Conservation (phyloP, 2,329 filamentous ascomycete species). For the Furcasterigmium sp. region DNA sequence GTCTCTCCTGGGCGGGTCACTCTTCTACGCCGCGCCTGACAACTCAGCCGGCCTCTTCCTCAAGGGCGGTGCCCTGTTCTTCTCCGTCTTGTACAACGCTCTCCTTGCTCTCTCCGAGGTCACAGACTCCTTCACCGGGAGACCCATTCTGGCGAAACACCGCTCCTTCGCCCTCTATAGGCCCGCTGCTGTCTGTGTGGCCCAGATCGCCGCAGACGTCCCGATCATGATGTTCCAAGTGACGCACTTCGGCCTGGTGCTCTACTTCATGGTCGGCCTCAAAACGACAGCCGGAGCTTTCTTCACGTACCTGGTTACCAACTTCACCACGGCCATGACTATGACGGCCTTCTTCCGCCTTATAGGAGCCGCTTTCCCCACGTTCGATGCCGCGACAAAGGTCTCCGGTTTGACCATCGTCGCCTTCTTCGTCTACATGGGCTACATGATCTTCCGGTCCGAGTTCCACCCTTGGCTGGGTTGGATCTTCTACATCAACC, state of each 20-base stretch:
- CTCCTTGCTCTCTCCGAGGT: constrained; percentile 52
- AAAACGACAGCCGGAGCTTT: constrained; percentile 58
- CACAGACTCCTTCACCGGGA: constrained; percentile 32
- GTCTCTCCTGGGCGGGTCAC: constrained; percentile 55
- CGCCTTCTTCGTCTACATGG: constrained; percentile 51
- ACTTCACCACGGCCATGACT: constrained; percentile 59
- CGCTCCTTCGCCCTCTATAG: constrained; percentile 43
- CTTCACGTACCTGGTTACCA: constrained; percentile 71
- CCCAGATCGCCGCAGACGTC: constrained; percentile 47
- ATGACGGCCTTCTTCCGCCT: constrained; percentile 75
- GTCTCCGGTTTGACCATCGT: constrained; percentile 49
- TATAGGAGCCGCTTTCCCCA: constrained; percentile 64
- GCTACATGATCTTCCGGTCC: constrained; percentile 43
- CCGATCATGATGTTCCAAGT: constrained; percentile 50
- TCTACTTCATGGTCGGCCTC: constrained; percentile 52
- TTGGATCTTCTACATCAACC: constrained; percentile 73
- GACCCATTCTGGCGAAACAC: constrained; percentile 43
- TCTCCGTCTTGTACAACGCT: constrained; percentile 54
- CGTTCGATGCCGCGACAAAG: constrained; percentile 51
- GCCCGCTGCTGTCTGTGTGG: constrained; percentile 46
- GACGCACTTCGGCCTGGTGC: constrained; percentile 44
- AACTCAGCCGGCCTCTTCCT: constrained; percentile 46
- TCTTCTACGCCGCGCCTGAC: constrained; percentile 48
- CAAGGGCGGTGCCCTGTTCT: constrained; percentile 52
- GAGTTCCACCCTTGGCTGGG: constrained; percentile 68